Evolutionary conservation across 768 basidiomycete genomes (phyloP).

Genomic region (Lanmaoa pseudosensibilis): DNA sequence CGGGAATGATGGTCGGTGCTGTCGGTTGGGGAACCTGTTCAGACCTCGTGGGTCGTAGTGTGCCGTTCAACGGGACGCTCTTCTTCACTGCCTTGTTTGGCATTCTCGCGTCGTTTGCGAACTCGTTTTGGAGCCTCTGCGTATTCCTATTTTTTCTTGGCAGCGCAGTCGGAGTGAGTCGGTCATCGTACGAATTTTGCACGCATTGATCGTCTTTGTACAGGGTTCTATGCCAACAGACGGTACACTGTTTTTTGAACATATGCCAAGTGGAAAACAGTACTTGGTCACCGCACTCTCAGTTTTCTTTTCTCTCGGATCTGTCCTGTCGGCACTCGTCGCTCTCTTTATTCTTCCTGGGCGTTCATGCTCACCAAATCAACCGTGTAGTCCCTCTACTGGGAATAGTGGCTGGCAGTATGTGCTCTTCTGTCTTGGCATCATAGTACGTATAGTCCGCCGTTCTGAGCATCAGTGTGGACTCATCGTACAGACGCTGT

Average conservation of each 20-base stretch:
- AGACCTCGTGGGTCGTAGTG: slow-evolving; percentile 82
- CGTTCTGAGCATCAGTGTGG: neutral
- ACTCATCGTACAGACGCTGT: slow-evolving; percentile 61
- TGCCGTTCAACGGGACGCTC: slow-evolving; percentile 91
- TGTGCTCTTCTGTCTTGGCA: slow-evolving; percentile 70
- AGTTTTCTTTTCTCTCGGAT: slow-evolving; percentile 94
- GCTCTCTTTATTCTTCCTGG: slow-evolving; percentile 78
- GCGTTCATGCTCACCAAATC: slow-evolving; percentile 57
- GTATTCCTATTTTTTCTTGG: slow-evolving; percentile 83
- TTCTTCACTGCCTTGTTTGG: slow-evolving; percentile 91
- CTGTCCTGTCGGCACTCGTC: slow-evolving; percentile 81
- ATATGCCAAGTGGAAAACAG: slow-evolving; percentile 88
- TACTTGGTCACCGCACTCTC: slow-evolving; percentile 91
- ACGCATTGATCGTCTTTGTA: slow-evolving; percentile 1
- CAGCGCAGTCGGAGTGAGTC: slow-evolving; percentile 85
- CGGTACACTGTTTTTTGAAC: slow-evolving; percentile 88
- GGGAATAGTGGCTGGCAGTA: slow-evolving; percentile 91
- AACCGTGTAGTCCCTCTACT: slow-evolving; percentile 59
- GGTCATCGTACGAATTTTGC: neutral
- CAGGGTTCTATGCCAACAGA: slow-evolving; percentile 97
- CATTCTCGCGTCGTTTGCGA: slow-evolving; percentile 70
- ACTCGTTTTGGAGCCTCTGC: slow-evolving; percentile 69
- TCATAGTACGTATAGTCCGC: slow-evolving; percentile 56
- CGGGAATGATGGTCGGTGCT: slow-evolving; percentile 95
- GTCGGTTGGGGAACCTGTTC: slow-evolving; percentile 93